Evolutionary conservation across 495 filamentous ascomycete species (phyloP).

Genomic region (Apodospora peruviana): DNA sequence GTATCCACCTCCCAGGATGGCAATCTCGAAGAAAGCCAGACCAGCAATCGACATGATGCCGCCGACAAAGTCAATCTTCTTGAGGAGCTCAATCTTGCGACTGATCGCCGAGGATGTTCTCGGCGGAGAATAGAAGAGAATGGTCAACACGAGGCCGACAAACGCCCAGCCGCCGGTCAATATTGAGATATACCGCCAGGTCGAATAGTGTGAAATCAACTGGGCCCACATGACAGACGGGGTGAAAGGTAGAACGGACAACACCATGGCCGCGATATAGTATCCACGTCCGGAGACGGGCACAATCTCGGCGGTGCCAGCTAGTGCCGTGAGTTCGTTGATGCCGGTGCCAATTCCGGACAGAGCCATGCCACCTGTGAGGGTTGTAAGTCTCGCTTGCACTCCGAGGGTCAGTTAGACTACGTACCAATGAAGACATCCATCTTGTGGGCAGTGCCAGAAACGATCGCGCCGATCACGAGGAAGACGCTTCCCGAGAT

Average conservation of each 20-base stretch:
- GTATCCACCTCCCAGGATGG: constrained; percentile 65
- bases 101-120: constrained; percentile 49
- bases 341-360: constrained; percentile 7
- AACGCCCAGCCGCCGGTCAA: constrained; percentile 57
- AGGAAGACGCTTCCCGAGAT: constrained; percentile 54
- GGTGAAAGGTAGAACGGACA: constrained; percentile 64
- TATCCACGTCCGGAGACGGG: constrained; percentile 62
- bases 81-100: constrained; percentile 44
- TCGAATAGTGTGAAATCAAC: constrained; percentile 53
- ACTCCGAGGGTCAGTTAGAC: not conserved
- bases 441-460: constrained; percentile 59
- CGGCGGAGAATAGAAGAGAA: constrained; percentile 63
- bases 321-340: constrained; percentile 25
- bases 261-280: constrained; percentile 61
- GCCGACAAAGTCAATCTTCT: constrained; percentile 59
- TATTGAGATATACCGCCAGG: constrained; percentile 61
- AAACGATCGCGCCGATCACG: constrained; percentile 61
- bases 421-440: constrained; percentile 60
- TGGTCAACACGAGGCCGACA: constrained; percentile 55
- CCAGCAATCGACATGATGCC: constrained; percentile 62
- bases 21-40: constrained; percentile 60
- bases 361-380: constrained; percentile 20
- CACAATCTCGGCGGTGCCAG: constrained; percentile 61
- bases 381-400: not conserved
- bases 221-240: constrained; percentile 67